Conservation (phyloP, 1,284 basidiomycete genomes). For the Trichosporon sp. region DNA sequence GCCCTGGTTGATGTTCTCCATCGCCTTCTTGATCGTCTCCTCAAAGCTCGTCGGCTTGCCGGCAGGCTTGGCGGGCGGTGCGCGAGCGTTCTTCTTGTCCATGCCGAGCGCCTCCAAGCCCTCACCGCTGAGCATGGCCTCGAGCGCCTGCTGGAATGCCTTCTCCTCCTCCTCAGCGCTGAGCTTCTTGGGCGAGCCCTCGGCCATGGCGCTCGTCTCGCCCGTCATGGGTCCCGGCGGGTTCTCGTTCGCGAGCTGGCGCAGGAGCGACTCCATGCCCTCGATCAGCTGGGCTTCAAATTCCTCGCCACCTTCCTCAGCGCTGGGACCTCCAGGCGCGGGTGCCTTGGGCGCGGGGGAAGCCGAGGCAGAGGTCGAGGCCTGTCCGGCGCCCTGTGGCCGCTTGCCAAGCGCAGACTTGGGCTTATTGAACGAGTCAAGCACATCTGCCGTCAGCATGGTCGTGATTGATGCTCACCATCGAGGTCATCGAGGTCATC, state of each 20-base stretch:
- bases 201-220: constrained; percentile 21
- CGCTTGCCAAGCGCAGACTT: constrained; percentile 27
- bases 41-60: constrained; percentile 65
- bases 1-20: constrained; percentile 73
- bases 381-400: constrained; percentile 1
- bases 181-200: constrained; percentile 28
- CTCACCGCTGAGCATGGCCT: constrained; percentile 70
- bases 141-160: constrained; percentile 69
- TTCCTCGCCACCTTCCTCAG: constrained; percentile 49
- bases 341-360: constrained; percentile 26
- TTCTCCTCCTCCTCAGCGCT: constrained; percentile 54
- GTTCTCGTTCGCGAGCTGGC: constrained; percentile 63
- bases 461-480: background rate
- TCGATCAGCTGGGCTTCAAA: constrained; percentile 74
- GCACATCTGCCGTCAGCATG: constrained; percentile 43
- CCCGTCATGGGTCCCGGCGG: constrained; percentile 31
- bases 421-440: constrained; percentile 49
- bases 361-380: constrained; percentile 7
- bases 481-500: constrained; percentile 15
- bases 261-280: constrained; percentile 84
- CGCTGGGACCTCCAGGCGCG: constrained; percentile 24
- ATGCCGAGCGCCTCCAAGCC: constrained; percentile 64
- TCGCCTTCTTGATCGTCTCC: constrained; percentile 72
- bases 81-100: constrained; percentile 28
- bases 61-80: constrained; percentile 11